These are phyloP conservation scores for Fennellomyces sp. DNA, from an alignment of 371 early-diverging fungal genomes.

Conservation along the genomic window DNA sequence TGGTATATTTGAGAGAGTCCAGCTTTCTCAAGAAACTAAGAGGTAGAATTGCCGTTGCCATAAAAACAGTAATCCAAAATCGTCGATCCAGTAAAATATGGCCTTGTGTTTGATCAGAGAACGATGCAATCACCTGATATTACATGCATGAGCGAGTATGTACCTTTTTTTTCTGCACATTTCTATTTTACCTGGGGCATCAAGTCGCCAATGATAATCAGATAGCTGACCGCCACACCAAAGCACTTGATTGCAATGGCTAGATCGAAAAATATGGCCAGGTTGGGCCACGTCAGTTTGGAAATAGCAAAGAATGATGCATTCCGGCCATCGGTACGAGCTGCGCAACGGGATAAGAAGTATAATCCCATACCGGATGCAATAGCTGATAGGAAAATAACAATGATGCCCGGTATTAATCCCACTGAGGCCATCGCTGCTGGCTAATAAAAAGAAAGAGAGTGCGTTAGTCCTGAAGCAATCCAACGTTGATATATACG, in stretches of 20 bases:
- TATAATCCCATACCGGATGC: constrained; percentile 86
- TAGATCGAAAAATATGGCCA: constrained; percentile 90
- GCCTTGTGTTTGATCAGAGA: constrained; percentile 24
- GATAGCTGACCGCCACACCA: constrained; percentile 98
- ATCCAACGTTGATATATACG: too few relatives aligned
- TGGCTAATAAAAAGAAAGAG: constrained; percentile 51
- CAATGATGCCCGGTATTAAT: constrained; percentile 76
- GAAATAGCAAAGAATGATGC: constrained; percentile 92
- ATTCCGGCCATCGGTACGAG: constrained; percentile 71
- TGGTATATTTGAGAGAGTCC: constrained; percentile 96
- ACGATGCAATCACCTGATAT: constrained; percentile 37
- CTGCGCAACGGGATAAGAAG: constrained; percentile 79
- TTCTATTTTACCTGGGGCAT: constrained; percentile 73
- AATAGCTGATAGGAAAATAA: constrained; percentile 77
- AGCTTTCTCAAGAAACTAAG: constrained; percentile 84
- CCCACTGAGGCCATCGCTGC: constrained; percentile 88
- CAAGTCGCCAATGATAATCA: constrained; percentile 96
- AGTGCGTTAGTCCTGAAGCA: too few relatives aligned
- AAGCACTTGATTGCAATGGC: constrained; percentile 99
- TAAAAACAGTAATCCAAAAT: constrained; percentile 88
- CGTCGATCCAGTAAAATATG: constrained; percentile 56
- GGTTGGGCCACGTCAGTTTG: constrained; percentile 89
- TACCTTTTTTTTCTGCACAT: not conserved
- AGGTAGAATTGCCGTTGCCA: constrained; percentile 72
- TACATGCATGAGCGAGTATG: not conserved